Percentiles rank a stretch among this genome's conserved stretches.
Conservation (phyloP, 2,329 filamentous ascomycete species). For the Colletotrichum aenigma region DNA sequence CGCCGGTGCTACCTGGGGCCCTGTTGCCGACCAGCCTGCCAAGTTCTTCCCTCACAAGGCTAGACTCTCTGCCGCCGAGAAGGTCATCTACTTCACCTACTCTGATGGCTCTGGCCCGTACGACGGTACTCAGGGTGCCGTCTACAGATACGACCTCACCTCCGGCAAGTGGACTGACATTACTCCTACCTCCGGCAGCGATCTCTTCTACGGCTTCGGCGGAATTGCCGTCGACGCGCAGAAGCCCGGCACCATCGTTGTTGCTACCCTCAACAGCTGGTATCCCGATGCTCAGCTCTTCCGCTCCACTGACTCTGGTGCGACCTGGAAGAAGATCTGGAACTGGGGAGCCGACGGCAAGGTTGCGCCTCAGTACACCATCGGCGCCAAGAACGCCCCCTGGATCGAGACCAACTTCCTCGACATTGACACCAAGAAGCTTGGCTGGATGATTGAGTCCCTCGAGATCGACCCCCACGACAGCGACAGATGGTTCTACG, state of each 20-base stretch:
- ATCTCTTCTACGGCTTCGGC: constrained; percentile 59
- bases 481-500: constrained; percentile 65
- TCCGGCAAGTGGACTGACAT: constrained; percentile 58
- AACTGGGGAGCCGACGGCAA: constrained; percentile 31
- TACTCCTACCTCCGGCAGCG: constrained; percentile 52
- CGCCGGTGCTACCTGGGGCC: constrained; percentile 56
- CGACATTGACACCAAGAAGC: constrained; percentile 48
- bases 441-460: constrained; percentile 67
- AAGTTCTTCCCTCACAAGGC: constrained; percentile 60
- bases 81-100: constrained; percentile 55
- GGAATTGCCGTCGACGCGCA: constrained; percentile 58
- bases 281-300: constrained; percentile 63
- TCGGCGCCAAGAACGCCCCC: constrained; percentile 41
- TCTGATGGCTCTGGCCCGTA: constrained; percentile 61
- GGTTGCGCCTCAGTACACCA: constrained; percentile 12
- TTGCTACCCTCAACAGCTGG: constrained; percentile 63
- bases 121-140: constrained; percentile 56
- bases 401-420: constrained; percentile 58
- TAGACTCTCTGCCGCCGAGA: constrained; percentile 53
- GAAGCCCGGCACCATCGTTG: constrained; percentile 60
- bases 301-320: constrained; percentile 58
- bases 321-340: constrained; percentile 59
- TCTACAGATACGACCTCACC: constrained; percentile 59
- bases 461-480: constrained; percentile 63
- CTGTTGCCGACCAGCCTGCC: constrained; percentile 53